Evolutionary conservation across 768 basidiomycete genomes (phyloP).

Genomic region (Sutorius australiensis): DNA sequence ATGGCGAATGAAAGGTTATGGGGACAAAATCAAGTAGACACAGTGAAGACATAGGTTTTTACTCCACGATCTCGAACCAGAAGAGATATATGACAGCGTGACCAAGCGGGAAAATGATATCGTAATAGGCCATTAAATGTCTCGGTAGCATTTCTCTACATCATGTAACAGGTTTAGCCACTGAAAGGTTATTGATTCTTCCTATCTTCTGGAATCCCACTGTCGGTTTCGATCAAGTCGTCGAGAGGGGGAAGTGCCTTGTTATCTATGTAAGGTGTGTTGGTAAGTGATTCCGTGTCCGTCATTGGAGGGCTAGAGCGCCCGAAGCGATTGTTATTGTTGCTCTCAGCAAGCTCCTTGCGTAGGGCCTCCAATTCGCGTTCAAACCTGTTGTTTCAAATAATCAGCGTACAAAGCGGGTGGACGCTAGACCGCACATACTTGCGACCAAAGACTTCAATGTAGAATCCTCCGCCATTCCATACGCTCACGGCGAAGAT

Average conservation of each 20-base stretch:
- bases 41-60: neutral
- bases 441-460: conserved; percentile 97
- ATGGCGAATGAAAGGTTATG: neutral
- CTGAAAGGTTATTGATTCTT: conserved; percentile 29
- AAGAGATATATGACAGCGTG: conserved; percentile 7
- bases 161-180: neutral
- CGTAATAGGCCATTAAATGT: conserved; percentile 17
- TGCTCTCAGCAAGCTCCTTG: conserved; percentile 80
- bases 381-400: conserved; percentile 63
- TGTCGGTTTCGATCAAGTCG: conserved; percentile 15
- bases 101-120: conserved; percentile 8
- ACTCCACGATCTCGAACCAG: conserved; percentile 1
- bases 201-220: conserved; percentile 11
- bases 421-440: conserved; percentile 39
- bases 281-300: conserved; percentile 38
- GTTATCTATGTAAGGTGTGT: conserved; percentile 32
- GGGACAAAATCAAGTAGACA: neutral
- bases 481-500: conserved; percentile 88
- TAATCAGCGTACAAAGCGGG: conserved; percentile 3
- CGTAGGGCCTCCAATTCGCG: conserved; percentile 86
- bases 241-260: conserved; percentile 19
- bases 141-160: conserved; percentile 7
- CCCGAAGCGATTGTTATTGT: conserved; percentile 49
- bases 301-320: conserved; percentile 49
- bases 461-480: conserved; percentile 96